A percentile compares a stretch with the other conserved stretches of the same genome.
phyloP scores from a whole-genome alignment of 2,329 filamentous ascomycete species.

The Ceratocystis variospora region DNA sequence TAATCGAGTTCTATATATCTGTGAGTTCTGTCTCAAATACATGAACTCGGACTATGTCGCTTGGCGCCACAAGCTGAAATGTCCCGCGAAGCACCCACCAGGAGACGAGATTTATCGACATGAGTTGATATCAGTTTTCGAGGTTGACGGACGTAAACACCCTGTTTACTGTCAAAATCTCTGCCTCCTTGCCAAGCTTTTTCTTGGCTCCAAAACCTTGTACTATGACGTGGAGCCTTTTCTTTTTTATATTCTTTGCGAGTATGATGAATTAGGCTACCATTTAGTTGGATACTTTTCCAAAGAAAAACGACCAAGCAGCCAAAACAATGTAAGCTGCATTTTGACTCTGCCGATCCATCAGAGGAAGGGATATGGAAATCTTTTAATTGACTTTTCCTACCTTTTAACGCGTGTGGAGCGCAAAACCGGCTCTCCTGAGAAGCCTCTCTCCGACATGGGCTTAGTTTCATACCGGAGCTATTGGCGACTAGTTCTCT shows the following conservation, averaged over 20 bases:
- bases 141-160: conserved; percentile 93
- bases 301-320: conserved; percentile 90
- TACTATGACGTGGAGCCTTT: conserved; percentile 98
- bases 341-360: conserved; percentile 93
- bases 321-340: conserved; percentile 93
- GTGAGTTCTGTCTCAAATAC: conserved; percentile 98
- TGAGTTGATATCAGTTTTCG: conserved; percentile 83
- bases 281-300: conserved; percentile 99
- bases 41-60: conserved; percentile 99
- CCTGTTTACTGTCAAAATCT: conserved; percentile 98
- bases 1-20: conserved; percentile 94
- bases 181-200: conserved; percentile 88
- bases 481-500: conserved; percentile 87
- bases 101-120: conserved; percentile 96
- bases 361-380: conserved; percentile 91
- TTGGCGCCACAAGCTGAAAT: conserved; percentile 95
- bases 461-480: conserved; percentile 92
- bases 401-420: conserved; percentile 91
- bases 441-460: conserved; percentile 97
- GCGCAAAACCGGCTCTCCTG: conserved; percentile 84
- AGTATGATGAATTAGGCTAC: conserved; percentile 80
- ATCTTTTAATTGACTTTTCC: conserved; percentile 94
- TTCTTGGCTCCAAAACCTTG: conserved; percentile 94
- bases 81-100: conserved; percentile 87
- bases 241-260: conserved; percentile 91